Conservation (phyloP, 2,329 filamentous ascomycete species). For the Colletotrichum karsti region DNA sequence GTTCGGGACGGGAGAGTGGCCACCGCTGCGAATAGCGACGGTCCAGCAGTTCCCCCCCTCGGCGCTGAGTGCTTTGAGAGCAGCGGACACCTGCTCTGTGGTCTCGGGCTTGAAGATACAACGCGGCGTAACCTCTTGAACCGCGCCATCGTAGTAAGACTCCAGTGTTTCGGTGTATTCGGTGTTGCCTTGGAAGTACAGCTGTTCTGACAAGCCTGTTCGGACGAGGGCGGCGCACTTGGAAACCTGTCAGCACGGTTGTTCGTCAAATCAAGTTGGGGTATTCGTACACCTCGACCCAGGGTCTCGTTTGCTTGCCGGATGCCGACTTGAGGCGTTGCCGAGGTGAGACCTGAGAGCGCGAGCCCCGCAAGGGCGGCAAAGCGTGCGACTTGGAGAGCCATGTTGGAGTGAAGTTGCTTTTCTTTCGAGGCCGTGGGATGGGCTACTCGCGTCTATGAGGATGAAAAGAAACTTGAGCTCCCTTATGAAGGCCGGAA, state of each 20-base stretch:
- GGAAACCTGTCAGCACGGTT: neutral
- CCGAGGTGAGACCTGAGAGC: neutral
- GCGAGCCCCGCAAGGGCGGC: neutral
- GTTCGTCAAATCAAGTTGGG: neutral
- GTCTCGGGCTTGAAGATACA: constrained; percentile 19
- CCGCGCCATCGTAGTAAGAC: constrained; percentile 4
- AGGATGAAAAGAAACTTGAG: neutral
- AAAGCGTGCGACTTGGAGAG: neutral
- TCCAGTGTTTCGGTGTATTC: constrained; percentile 2
- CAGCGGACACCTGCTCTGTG: neutral
- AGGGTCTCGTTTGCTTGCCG: neutral
- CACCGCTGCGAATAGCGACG: constrained; percentile 50
- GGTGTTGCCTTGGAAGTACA: neutral
- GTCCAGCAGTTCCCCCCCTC: constrained; percentile 31
- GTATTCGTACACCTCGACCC: neutral
- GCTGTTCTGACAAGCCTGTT: constrained; percentile 1
- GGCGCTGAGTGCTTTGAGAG: neutral
- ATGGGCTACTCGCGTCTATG: too few species aligned
- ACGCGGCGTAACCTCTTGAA: constrained; percentile 3
- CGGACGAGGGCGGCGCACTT: neutral
- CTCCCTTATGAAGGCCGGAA: too few species aligned
- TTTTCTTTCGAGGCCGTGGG: too few species aligned
- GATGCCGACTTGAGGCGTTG: neutral
- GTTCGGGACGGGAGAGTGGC: constrained; percentile 42
- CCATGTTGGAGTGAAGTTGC: too few species aligned